Evolutionary conservation across 768 basidiomycete genomes (phyloP).

Genomic region (Pulveroboletus sp.): DNA sequence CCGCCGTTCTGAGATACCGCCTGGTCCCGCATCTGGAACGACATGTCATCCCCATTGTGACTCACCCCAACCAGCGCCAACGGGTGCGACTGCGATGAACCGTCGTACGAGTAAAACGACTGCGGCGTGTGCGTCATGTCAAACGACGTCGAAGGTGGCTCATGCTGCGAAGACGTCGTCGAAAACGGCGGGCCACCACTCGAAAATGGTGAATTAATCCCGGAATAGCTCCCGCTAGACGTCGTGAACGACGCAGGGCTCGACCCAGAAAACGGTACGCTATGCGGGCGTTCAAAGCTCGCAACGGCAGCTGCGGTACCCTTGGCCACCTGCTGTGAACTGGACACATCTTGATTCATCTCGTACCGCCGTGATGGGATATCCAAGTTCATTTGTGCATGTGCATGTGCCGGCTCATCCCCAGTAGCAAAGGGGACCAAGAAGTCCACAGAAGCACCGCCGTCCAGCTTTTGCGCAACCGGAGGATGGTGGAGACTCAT

Average conservation of each 20-base stretch:
- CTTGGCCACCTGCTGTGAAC: slow-evolving; percentile 11
- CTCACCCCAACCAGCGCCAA: slow-evolving; percentile 20
- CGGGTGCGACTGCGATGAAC: slow-evolving; percentile 12
- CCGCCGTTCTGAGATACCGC: slow-evolving; percentile 13
- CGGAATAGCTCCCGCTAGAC: slow-evolving; percentile 24
- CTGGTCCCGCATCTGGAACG: slow-evolving; percentile 17
- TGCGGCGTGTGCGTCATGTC: slow-evolving; percentile 18
- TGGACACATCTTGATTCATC: slow-evolving; percentile 8
- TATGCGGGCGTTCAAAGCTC: slow-evolving; percentile 25
- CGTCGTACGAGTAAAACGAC: slow-evolving; percentile 22
- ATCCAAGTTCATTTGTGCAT: slow-evolving; percentile 13
- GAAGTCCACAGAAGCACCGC: slow-evolving; percentile 17
- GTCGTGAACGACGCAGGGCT: slow-evolving; percentile 26
- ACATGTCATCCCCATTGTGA: slow-evolving; percentile 13
- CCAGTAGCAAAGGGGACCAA: slow-evolving; percentile 20
- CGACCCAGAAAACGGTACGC: slow-evolving; percentile 13
- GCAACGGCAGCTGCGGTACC: not conserved
- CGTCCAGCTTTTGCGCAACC: slow-evolving; percentile 15
- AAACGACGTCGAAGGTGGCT: slow-evolving; percentile 20
- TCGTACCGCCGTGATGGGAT: slow-evolving; percentile 15
- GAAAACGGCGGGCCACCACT: slow-evolving; percentile 17
- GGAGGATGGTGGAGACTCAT: not conserved
- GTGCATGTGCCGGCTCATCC: slow-evolving; percentile 15
- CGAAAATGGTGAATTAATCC: slow-evolving; percentile 25
- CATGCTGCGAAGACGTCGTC: slow-evolving; percentile 19